Evolutionary conservation across 495 filamentous ascomycete species (phyloP).

Genomic region (Antarctomyces pellizariae): DNA sequence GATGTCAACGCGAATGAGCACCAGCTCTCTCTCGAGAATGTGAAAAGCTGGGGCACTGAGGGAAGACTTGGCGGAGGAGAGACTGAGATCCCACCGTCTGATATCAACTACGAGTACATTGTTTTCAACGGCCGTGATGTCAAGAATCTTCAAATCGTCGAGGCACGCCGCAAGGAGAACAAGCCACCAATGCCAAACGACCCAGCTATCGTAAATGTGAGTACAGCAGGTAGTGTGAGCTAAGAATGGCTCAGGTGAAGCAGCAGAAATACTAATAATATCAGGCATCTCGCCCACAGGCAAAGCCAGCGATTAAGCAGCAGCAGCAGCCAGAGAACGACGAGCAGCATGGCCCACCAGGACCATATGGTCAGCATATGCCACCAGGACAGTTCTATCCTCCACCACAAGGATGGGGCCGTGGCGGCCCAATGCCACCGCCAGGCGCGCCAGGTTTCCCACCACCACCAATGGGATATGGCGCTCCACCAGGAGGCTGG

Average conservation of each 20-base stretch:
- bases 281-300: slow-evolving; percentile 8
- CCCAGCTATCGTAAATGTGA: slow-evolving; percentile 91
- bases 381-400: slow-evolving; percentile 21
- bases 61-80: slow-evolving; percentile 53
- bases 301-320: slow-evolving; percentile 8
- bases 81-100: slow-evolving; percentile 59
- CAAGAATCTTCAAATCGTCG: slow-evolving; percentile 85
- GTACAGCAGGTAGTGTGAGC: no score
- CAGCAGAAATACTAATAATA: no score
- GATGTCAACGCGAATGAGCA: slow-evolving; percentile 95
- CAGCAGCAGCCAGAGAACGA: slow-evolving; percentile 9
- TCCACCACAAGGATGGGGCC: slow-evolving; percentile 29
- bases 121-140: slow-evolving; percentile 98
- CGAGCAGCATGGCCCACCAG: slow-evolving; percentile 10
- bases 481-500: slow-evolving; percentile 51
- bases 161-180: slow-evolving; percentile 47
- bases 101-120: slow-evolving; percentile 91
- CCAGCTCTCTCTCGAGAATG: slow-evolving; percentile 89
- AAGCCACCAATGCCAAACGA: slow-evolving; percentile 72
- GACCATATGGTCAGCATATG: slow-evolving; percentile 26
- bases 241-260: no score
- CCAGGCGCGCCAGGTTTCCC: slow-evolving; percentile 34
- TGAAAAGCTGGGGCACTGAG: slow-evolving; percentile 82
- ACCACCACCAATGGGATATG: no score
- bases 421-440: slow-evolving; percentile 37